Evolutionary conservation across 108 stramenopile species (phyloP).

Genomic region (Stephanodiscus minutulus): DNA sequence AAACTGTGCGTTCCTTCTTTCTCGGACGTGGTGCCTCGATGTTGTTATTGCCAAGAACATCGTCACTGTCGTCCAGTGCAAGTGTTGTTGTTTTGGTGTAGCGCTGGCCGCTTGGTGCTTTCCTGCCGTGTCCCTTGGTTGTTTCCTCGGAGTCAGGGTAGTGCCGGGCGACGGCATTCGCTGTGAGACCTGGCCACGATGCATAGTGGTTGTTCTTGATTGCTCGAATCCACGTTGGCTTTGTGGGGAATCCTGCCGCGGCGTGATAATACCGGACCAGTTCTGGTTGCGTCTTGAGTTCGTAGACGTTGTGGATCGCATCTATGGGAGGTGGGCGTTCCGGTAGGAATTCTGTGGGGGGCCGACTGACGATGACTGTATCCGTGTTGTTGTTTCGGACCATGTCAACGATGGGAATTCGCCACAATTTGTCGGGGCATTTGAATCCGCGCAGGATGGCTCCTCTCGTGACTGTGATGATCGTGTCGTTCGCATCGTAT

Average conservation of each 20-base stretch:
- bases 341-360: too few species aligned
- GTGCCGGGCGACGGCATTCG: background rate
- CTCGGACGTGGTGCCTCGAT: too few species aligned
- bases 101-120: background rate
- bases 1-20: too few species aligned
- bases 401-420: too few species aligned
- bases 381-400: too few species aligned
- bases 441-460: background rate
- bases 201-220: background rate
- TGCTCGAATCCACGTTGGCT: background rate
- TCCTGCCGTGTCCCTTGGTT: background rate
- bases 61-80: too few species aligned
- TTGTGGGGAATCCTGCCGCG: slow-evolving; percentile 8
- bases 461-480: background rate
- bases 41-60: too few species aligned
- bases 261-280: slow-evolving; percentile 18
- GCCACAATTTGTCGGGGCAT: too few species aligned
- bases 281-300: background rate
- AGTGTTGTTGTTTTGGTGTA: background rate
- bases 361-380: too few species aligned
- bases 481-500: slow-evolving; percentile 1
- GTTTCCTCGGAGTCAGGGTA: slow-evolving; percentile 2
- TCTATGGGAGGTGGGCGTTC: background rate
- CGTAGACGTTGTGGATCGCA: slow-evolving; percentile 6
- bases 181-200: slow-evolving; percentile 1